Conservation (phyloP, 139 green algal species). For the Zygnema cylindricum region DNA sequence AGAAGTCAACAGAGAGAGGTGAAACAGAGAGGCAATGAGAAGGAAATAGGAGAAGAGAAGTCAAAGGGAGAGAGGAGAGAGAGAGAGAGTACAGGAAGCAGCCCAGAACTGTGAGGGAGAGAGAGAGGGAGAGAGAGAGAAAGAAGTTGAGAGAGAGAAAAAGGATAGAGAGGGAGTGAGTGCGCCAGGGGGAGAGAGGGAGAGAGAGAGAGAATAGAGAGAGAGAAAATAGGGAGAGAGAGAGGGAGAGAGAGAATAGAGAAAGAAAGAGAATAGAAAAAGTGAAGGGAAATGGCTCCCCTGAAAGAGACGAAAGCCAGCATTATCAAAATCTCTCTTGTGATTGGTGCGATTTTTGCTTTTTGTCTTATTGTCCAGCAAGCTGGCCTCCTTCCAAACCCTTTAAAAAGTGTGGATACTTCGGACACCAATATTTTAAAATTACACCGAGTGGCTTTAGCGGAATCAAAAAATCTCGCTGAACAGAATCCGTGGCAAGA, state of each 20-base stretch:
- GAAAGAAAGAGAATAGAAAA: neutral
- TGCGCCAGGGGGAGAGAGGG: no score
- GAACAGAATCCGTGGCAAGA: slow-evolving; percentile 6
- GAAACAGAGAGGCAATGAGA: neutral
- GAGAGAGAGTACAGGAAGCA: no score
- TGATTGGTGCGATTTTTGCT: neutral
- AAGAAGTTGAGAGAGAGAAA: neutral
- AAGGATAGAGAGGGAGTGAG: neutral
- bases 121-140: neutral
- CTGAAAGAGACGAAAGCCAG: neutral
- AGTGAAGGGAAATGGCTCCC: no score
- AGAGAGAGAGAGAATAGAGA: no score
- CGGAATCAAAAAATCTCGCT: neutral
- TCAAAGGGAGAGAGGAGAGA: no score
- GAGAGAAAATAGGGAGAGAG: neutral
- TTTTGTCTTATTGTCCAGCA: neutral
- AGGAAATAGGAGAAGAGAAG: neutral
- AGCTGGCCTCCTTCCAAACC: neutral
- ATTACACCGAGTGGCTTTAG: neutral
- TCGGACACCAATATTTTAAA: no score
- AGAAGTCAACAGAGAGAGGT: neutral
- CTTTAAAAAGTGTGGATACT: neutral
- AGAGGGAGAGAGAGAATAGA: neutral
- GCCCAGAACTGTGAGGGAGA: no score
- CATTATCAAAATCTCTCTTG: neutral